These are phyloP conservation scores for Tausonia pullulans DNA, from an alignment of 1,284 basidiomycete genomes.

Conservation along the genomic window DNA sequence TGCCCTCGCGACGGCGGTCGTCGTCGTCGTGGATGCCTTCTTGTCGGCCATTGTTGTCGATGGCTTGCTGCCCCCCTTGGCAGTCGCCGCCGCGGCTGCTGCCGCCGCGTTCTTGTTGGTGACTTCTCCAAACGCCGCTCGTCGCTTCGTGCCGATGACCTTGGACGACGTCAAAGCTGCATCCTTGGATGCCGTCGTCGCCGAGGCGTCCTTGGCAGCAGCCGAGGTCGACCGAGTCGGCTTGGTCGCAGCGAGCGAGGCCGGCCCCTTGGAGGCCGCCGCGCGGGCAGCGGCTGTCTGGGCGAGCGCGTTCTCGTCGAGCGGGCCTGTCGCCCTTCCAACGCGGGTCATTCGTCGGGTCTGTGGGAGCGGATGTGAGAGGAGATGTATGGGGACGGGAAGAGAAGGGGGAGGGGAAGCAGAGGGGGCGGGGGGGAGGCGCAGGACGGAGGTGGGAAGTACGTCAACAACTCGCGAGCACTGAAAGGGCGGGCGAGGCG, in stretches of 20 bases:
- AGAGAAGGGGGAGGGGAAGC: background rate
- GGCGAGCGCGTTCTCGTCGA: constrained; percentile 15
- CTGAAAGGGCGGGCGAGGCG: background rate
- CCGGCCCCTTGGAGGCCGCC: background rate
- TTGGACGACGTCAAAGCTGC: background rate
- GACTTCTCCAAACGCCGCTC: constrained; percentile 33
- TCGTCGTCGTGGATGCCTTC: constrained; percentile 6
- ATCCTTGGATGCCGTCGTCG: constrained; percentile 16
- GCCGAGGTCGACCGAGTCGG: background rate
- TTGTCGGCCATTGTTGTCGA: constrained; percentile 2
- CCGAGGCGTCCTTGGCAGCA: background rate
- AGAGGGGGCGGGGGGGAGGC: background rate
- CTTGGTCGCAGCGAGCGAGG: background rate
- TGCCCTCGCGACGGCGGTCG: constrained; percentile 11
- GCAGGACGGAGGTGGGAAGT: background rate
- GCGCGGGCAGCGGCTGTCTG: background rate
- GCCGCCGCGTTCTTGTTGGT: constrained; percentile 22
- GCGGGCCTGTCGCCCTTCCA: constrained; percentile 2
- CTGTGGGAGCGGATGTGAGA: constrained; percentile 18
- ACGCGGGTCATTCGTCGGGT: constrained; percentile 25
- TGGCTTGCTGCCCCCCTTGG: constrained; percentile 2
- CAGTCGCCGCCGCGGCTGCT: background rate
- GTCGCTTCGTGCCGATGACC: constrained; percentile 14
- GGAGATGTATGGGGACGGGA: background rate
- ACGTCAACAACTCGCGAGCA: no score